Evolutionary conservation across 164 flowering plant genomes (phyloP).

Genomic region (Macadamia integrifolia): DNA sequence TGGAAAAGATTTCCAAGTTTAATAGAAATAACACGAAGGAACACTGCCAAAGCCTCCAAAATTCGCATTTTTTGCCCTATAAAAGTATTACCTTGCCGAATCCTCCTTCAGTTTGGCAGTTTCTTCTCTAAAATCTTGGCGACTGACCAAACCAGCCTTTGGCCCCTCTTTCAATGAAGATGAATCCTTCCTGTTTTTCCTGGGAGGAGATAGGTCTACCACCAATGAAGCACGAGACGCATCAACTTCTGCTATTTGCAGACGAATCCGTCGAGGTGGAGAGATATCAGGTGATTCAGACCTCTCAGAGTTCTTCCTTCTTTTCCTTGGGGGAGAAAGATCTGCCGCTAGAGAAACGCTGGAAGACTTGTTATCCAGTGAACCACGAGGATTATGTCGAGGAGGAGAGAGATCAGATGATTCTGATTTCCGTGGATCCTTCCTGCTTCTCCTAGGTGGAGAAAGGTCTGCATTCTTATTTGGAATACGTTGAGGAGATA

Average conservation of each 20-base stretch:
- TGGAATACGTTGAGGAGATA: constrained; percentile 19
- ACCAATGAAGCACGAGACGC: constrained; percentile 7
- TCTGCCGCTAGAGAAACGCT: constrained; percentile 15
- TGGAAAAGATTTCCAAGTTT: neutral
- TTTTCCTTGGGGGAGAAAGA: constrained; percentile 54
- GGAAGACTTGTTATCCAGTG: constrained; percentile 10
- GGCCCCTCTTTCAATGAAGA: constrained; percentile 27
- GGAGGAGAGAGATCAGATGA: constrained; percentile 25
- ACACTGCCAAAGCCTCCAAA: no score
- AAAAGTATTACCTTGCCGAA: constrained; percentile 39
- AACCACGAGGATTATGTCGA: constrained; percentile 6
- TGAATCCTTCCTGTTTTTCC: constrained; percentile 38
- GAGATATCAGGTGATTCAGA: constrained; percentile 20
- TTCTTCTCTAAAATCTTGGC: constrained; percentile 57
- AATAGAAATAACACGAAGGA: neutral
- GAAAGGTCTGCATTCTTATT: constrained; percentile 33
- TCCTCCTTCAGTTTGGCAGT: constrained; percentile 49
- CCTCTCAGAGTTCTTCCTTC: constrained; percentile 16
- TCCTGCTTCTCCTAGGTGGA: constrained; percentile 42
- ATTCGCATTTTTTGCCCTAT: neutral
- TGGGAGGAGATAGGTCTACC: constrained; percentile 63
- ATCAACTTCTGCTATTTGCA: constrained; percentile 2
- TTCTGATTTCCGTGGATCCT: constrained; percentile 12
- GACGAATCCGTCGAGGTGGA: constrained; percentile 15
- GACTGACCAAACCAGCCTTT: constrained; percentile 64